Evolutionary conservation across 331 rosid genomes (phyloP).

Genomic region (Erythrophleum ivorense): DNA sequence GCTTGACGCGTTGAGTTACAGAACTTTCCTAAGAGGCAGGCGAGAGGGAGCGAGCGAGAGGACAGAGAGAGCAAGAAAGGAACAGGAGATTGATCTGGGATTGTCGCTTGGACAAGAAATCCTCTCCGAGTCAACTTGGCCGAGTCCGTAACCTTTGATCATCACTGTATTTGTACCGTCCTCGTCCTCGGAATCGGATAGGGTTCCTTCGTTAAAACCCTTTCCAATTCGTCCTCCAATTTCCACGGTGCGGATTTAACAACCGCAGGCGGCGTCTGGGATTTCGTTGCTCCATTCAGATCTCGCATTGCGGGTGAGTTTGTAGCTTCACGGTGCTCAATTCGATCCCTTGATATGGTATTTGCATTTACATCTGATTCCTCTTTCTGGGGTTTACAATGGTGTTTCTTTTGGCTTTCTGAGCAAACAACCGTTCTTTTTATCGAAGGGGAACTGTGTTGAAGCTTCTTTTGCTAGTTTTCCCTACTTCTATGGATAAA

Average conservation of each 20-base stretch:
- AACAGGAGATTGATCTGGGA: constrained; percentile 21
- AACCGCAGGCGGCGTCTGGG: constrained; percentile 2
- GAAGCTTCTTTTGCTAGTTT: neutral
- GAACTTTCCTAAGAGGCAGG: constrained; percentile 9
- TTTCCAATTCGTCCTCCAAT: constrained; percentile 6
- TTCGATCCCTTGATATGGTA: constrained; percentile 31
- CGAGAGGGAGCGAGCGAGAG: neutral
- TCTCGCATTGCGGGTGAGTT: constrained; percentile 70
- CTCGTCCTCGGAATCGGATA: constrained; percentile 25
- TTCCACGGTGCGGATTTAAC: neutral
- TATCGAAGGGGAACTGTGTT: neutral
- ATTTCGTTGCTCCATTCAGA: constrained; percentile 43
- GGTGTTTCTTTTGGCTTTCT: neutral
- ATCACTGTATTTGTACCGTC: neutral
- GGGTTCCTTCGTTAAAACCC: constrained; percentile 16
- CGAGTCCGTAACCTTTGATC: constrained; percentile 40
- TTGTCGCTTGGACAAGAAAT: constrained; percentile 40
- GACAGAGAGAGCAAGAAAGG: neutral
- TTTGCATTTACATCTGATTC: constrained; percentile 1
- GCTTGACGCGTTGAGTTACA: constrained; percentile 54
- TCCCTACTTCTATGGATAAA: neutral
- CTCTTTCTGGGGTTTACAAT: neutral
- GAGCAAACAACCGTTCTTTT: neutral
- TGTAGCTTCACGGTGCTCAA: constrained; percentile 20
- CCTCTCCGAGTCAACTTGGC: constrained; percentile 55